Base-by-base conservation (phyloP, 169 alveolate species). In the Cryptosporidium meleagridis region DNA sequence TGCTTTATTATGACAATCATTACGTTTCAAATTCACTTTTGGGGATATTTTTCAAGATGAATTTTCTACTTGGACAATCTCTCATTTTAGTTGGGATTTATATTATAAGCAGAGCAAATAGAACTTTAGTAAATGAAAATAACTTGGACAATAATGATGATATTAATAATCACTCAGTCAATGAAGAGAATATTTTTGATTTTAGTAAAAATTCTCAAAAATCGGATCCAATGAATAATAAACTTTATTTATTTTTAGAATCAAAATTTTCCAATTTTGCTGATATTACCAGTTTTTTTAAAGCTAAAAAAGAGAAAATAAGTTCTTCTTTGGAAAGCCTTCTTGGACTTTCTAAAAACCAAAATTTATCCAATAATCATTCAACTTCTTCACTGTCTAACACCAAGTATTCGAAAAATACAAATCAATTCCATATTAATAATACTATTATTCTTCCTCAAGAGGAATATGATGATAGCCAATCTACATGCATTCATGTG, bases 401-500 rank as follows among this genome's bases (percentile, higher is more conserved):
- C 18, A 9, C 12, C 8, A 55, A 55, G 0, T 55, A 55, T 7
- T 21, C 23, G 18, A 55, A 35, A 23, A 65, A 65, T 37, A 31
- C 2, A 10, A 31, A 14, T 33, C 72, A 65, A 65, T 16, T 65
- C 26, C 33, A 65, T 29, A 35, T 73, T 53, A 16, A 73, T 37
- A 73, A 73, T 21, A 73, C 86, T n/a, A 73, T 73, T n/a, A 55
- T 73, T 33, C 70, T 73, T 53, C 86, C 86, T 26, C 86, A 73
- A 55, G 86, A 52, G 39, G 52, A 67, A 67, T 67, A 67, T 67
- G 16, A 33, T 67, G 55, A 67, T 67, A n/a, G 29, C 10, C 41
- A 67, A 31, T 9, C 5, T 67, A 8, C 73, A 37, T 37, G 52
- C 52, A 37, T 61, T 29, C 35, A 67, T 67, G 41, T 37, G 52